phyloP scores from a whole-genome alignment of 2,329 filamentous ascomycete genomes.

The Monosporascus ibericus region DNA sequence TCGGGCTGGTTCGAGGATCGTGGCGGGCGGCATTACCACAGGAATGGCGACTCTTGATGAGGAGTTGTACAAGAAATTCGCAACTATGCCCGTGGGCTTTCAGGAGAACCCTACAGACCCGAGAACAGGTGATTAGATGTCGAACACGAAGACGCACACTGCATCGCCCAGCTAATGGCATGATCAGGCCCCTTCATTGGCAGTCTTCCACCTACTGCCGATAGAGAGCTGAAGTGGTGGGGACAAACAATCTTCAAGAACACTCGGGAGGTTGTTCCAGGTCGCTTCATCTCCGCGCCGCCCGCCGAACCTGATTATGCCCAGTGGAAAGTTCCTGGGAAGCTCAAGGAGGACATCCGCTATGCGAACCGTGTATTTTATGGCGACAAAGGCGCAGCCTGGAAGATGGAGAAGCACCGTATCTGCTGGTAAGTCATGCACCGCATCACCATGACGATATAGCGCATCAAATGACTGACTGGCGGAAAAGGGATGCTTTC shows the following conservation, averaged over 20 bases:
- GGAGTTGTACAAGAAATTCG: slow-evolving; percentile 37
- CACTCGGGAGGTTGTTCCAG: slow-evolving; percentile 44
- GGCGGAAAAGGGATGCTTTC: slow-evolving; percentile 53
- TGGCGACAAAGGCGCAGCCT: slow-evolving; percentile 45
- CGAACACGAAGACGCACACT: slow-evolving; percentile 23
- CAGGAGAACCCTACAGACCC: slow-evolving; percentile 27
- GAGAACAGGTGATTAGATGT: slow-evolving; percentile 32
- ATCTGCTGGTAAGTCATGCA: slow-evolving; percentile 52
- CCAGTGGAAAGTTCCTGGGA: slow-evolving; percentile 29
- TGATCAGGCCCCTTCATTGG: slow-evolving; percentile 47
- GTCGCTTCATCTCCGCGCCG: slow-evolving; percentile 48
- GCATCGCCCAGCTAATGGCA: slow-evolving; percentile 20
- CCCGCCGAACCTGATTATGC: slow-evolving; percentile 48
- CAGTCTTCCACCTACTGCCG: slow-evolving; percentile 46
- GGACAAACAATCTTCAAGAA: slow-evolving; percentile 53
- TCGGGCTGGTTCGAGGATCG: slow-evolving; percentile 46
- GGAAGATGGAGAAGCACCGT: slow-evolving; percentile 54
- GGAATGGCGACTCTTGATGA: slow-evolving; percentile 49
- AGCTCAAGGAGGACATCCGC: slow-evolving; percentile 51
- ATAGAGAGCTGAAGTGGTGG: slow-evolving; percentile 51
- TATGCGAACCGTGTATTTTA: slow-evolving; percentile 51
- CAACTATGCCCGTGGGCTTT: slow-evolving; percentile 42
- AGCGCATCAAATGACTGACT: slow-evolving; percentile 30
- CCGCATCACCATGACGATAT: no score
- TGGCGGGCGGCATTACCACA: slow-evolving; percentile 54